phyloP scores from a whole-genome alignment of 2,329 filamentous ascomycete genomes.

The Stachybotrys elegans region DNA sequence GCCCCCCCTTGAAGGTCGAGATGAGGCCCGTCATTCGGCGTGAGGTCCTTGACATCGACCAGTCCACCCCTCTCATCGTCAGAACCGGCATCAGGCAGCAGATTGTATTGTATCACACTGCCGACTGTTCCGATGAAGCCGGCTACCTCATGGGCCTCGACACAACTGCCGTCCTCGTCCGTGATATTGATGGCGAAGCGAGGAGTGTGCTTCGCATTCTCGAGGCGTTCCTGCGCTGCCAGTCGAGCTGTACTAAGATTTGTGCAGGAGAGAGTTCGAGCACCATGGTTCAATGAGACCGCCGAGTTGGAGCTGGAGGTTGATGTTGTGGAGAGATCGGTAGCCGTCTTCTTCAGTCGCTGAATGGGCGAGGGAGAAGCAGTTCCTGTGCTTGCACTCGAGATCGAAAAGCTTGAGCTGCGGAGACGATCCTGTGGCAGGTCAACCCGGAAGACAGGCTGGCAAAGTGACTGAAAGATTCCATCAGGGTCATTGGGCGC shows the following conservation, averaged over 20 bases:
- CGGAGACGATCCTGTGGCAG: constrained; percentile 45
- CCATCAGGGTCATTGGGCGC: constrained; percentile 67
- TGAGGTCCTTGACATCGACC: constrained; percentile 45
- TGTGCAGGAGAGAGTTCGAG: constrained; percentile 27
- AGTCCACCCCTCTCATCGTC: constrained; percentile 53
- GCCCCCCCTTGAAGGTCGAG: constrained; percentile 33
- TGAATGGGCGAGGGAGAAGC: constrained; percentile 12
- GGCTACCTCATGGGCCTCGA: constrained; percentile 50
- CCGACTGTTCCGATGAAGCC: constrained; percentile 57
- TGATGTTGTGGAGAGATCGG: too few species aligned
- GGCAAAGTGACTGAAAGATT: constrained; percentile 63
- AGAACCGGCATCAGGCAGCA: constrained; percentile 53
- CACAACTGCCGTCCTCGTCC: constrained; percentile 44
- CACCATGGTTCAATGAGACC: neutral
- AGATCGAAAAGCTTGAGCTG: constrained; percentile 2
- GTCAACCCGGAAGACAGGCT: constrained; percentile 51
- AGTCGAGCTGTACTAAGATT: constrained; percentile 50
- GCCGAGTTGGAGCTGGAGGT: constrained; percentile 7
- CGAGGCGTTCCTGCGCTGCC: constrained; percentile 61
- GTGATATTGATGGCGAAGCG: constrained; percentile 55
- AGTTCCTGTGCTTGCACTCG: neutral
- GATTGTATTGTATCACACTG: constrained; percentile 55
- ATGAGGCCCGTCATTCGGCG: constrained; percentile 40
- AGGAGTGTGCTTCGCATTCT: constrained; percentile 48
- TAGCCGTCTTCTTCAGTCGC: too few species aligned